Evolutionary conservation across 208 protist species (phyloP), one percentile per base, ranked within the genome.

Genomic region (Crithidia brevicula): DNA sequence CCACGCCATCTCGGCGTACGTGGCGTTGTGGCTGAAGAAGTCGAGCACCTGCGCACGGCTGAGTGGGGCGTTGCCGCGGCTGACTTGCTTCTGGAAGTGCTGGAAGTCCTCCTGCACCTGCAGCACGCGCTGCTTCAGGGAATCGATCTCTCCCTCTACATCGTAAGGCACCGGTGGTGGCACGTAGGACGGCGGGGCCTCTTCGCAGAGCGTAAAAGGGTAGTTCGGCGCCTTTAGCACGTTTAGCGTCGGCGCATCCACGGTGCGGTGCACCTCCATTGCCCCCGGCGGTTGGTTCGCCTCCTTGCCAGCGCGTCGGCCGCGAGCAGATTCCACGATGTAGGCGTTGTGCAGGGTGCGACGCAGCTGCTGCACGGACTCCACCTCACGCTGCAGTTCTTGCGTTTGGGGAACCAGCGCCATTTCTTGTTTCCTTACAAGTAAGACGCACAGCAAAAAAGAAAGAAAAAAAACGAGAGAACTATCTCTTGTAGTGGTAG

Each of bases 201-300:
- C 87, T 31, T 93, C 90, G 59, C 90, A 95, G 2, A 95, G 50
- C 31, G 79, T 72, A 50, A 93, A 95, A 23, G 90, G 90, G 67
- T 92, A 95, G 76, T 86, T 91, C 11, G 83, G 68, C 8, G 79
- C 83, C 74, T 90, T 89, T 31, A 95, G 81, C 23, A 89, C 47
- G 25, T 34, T 64, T 43, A 95, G 59, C 18, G 81, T 84, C 9
- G 80, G 84, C 18, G 64, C 79, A 49, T 95, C 90, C 15, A 95
- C 72, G 3, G 85, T 95, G 46, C 90, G 86, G 50, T 76, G 70
- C 25, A 56, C 42, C n/a, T 79, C 74, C n/a, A 76, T 75, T 2
- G 52, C 58, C 16, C 33, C 6, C n/a, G 59, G 53, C 10, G 66
- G 56, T 56, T 74, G 68, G 8, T 25, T 46, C 4, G 22, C n/a